Conservation (phyloP, 2,329 filamentous ascomycete genomes). For the Aspergillus amoenus region DNA sequence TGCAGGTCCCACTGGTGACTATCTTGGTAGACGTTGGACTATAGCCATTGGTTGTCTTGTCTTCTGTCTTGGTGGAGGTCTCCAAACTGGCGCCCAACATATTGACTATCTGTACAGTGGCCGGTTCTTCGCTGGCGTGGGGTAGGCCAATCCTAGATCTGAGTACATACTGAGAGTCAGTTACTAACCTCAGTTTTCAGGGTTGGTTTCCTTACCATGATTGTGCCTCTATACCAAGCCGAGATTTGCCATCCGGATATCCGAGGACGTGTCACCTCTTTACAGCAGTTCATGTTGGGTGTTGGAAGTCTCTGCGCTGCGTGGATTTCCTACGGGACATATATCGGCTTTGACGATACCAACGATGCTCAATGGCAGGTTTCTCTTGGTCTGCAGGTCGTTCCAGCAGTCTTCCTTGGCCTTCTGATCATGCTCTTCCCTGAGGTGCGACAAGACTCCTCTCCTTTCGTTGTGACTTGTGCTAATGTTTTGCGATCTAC, state of each 20-base stretch:
- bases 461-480: not conserved
- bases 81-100: constrained; percentile 68
- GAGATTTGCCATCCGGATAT: constrained; percentile 78
- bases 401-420: constrained; percentile 65
- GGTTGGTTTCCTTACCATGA: constrained; percentile 63
- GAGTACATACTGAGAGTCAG: constrained; percentile 23
- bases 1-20: constrained; percentile 64
- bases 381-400: constrained; percentile 67
- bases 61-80: constrained; percentile 69
- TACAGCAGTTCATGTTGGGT: constrained; percentile 82
- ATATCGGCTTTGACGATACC: constrained; percentile 49
- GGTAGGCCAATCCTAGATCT: constrained; percentile 24
- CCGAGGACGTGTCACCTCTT: constrained; percentile 69
- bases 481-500: constrained; percentile 4
- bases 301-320: constrained; percentile 70
- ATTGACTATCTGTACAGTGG: constrained; percentile 68
- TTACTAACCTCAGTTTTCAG: constrained; percentile 41
- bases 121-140: constrained; percentile 63
- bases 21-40: constrained; percentile 67
- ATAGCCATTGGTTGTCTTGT: constrained; percentile 70
- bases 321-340: constrained; percentile 70
- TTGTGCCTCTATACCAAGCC: constrained; percentile 72
- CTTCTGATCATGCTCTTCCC: constrained; percentile 71
- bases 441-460: constrained; percentile 44
- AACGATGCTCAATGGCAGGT: constrained; percentile 61